phyloP scores from a whole-genome alignment of 2,329 filamentous ascomycete genomes.

The Rutstroemia sp. region DNA sequence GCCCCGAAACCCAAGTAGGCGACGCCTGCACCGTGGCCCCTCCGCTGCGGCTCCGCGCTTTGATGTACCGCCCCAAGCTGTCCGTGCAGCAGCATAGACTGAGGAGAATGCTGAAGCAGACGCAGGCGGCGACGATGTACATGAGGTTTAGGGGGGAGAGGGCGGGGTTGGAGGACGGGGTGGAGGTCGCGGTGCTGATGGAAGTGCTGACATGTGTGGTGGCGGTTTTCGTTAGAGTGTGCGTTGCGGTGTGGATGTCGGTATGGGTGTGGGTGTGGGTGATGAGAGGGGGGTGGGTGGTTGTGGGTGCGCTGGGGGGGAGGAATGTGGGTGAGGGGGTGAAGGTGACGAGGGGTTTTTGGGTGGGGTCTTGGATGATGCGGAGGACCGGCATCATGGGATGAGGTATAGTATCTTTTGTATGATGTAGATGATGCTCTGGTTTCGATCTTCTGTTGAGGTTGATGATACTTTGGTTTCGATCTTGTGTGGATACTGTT shows the following conservation, averaged over 20 bases:
- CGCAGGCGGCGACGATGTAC: slow-evolving; percentile 4
- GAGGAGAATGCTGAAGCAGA: slow-evolving; percentile 1
- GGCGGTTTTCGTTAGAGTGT: no score
- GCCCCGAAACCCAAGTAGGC: neutral
- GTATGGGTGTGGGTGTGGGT: neutral
- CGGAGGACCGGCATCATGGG: neutral
- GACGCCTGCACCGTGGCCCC: neutral
- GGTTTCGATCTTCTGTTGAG: no score
- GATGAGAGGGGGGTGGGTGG: neutral
- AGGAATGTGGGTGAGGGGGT: no score
- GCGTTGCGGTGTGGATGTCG: no score
- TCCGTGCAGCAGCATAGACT: slow-evolving; percentile 5
- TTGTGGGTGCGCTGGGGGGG: no score
- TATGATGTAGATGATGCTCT: no score
- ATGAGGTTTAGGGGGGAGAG: slow-evolving; percentile 1
- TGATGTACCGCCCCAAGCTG: slow-evolving; percentile 1
- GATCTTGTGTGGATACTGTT: neutral
- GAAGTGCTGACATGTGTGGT: neutral
- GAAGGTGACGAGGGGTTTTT: neutral
- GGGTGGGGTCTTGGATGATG: neutral
- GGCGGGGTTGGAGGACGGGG: neutral
- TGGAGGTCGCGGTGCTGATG: neutral
- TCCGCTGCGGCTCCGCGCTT: neutral
- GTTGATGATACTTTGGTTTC: no score
- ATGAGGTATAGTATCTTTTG: no score